Base-by-base conservation (phyloP, 495 filamentous ascomycete genomes). In the Tuber umbilicatum region DNA sequence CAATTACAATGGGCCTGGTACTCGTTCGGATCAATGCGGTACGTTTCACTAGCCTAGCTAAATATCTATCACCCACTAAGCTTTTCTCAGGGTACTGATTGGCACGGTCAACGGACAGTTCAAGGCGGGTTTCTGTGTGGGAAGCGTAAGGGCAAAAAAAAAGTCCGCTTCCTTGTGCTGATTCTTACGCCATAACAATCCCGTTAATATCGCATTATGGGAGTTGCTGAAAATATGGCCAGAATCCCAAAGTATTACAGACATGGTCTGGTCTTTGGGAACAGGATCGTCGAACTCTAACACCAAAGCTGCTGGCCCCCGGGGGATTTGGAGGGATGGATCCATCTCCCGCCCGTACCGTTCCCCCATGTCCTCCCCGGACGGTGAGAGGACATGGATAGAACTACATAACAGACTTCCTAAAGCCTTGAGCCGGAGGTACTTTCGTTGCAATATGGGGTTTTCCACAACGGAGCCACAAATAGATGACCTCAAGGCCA, bases 121-220 rank as follows among this genome's bases (percentile, higher is more conserved):
- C n/a, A n/a, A n/a, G n/a, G n/a, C n/a, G n/a, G n/a, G n/a, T n/a
- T n/a, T n/a, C n/a, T n/a, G n/a, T n/a, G n/a, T n/a, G n/a, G n/a
- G n/a, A n/a, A n/a, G n/a, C n/a, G n/a, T n/a, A n/a, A n/a, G n/a
- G n/a, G n/a, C n/a, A n/a, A n/a, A n/a, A n/a, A n/a, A n/a, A n/a
- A n/a, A n/a, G n/a, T n/a, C n/a, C n/a, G n/a, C n/a, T n/a, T n/a
- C n/a, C n/a, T n/a, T n/a, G n/a, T n/a, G n/a, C n/a, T n/a, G n/a
- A n/a, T n/a, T n/a, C n/a, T n/a, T 83, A 23, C 73, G 77, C 5
- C 75, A 82, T 31, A 85, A 85, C 69, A 80, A 84, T 71, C 83
- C 83, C 1, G 70, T 82, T 0, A 71, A 76, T n/a, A 76, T 80
- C 31, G 83, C 82, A 27, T 72, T 84, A 27, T 77, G 68, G 38